phyloP scores from a whole-genome alignment of 495 filamentous ascomycete genomes.

The Aspergillus incahuasiensis region DNA sequence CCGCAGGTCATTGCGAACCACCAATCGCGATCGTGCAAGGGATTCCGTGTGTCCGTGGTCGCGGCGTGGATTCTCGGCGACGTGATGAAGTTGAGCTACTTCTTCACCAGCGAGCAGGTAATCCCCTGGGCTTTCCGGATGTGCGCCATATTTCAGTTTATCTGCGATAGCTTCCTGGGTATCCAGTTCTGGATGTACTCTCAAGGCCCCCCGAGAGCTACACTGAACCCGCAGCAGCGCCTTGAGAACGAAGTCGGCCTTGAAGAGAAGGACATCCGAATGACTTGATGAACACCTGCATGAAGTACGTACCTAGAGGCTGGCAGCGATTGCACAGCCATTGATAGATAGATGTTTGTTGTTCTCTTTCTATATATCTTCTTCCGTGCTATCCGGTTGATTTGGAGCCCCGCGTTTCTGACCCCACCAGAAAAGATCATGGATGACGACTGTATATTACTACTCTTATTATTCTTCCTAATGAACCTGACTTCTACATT shows the following conservation, averaged over 20 bases:
- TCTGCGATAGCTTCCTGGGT: slow-evolving; percentile 78
- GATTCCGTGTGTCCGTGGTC: slow-evolving; percentile 82
- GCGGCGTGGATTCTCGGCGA: slow-evolving; percentile 88
- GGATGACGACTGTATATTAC: slow-evolving; percentile 1
- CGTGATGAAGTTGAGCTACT: slow-evolving; percentile 93
- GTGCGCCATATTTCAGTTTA: slow-evolving; percentile 87
- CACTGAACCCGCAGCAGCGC: slow-evolving; percentile 13
- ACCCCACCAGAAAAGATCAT: slow-evolving; percentile 4
- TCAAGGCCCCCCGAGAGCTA: slow-evolving; percentile 34
- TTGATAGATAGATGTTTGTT: not conserved
- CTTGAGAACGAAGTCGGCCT: slow-evolving; percentile 23
- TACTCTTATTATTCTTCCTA: not conserved
- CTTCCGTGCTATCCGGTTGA: not conserved
- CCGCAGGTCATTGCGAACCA: slow-evolving; percentile 85
- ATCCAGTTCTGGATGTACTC: slow-evolving; percentile 84
- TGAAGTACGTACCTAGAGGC: slow-evolving; percentile 1
- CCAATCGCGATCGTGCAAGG: slow-evolving; percentile 73
- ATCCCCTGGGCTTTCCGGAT: slow-evolving; percentile 88
- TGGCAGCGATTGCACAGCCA: not conserved
- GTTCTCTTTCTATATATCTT: slow-evolving; percentile 2
- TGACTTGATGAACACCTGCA: slow-evolving; percentile 27
- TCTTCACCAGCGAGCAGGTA: slow-evolving; percentile 64
- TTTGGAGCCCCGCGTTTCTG: slow-evolving; percentile 5
- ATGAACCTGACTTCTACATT: not conserved
- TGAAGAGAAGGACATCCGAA: slow-evolving; percentile 43